Evolutionary conservation across 2,329 filamentous ascomycete genomes (phyloP).

Genomic region (Microcera coccophila): DNA sequence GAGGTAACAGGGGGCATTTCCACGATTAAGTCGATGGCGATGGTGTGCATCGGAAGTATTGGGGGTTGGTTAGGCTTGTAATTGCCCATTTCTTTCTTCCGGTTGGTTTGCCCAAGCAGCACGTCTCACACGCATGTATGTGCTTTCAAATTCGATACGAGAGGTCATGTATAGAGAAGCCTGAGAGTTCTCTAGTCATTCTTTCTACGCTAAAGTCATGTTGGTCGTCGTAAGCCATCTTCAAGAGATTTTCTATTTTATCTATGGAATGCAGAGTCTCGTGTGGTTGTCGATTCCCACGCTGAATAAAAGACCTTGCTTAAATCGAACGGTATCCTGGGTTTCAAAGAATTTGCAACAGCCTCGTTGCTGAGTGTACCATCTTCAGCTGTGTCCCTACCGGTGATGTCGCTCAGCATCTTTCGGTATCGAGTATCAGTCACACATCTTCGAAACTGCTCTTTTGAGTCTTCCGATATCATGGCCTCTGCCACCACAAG

Average conservation of each 20-base stretch:
- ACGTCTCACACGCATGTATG: background rate
- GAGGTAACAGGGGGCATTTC: background rate
- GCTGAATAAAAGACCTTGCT: background rate
- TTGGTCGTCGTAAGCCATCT: background rate
- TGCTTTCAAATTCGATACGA: background rate
- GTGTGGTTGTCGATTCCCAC: background rate
- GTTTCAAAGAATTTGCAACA: slow-evolving; percentile 1
- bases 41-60: background rate
- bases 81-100: background rate
- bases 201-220: background rate
- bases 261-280: background rate
- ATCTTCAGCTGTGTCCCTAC: background rate
- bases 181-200: background rate
- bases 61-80: background rate
- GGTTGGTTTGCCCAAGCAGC: background rate
- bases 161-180: background rate
- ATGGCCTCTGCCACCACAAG: background rate
- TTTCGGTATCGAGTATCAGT: background rate
- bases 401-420: background rate
- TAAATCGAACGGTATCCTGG: background rate
- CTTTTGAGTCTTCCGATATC: background rate
- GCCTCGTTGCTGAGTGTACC: background rate
- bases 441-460: background rate
- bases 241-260: background rate
- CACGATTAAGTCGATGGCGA: background rate